phyloP scores from a whole-genome alignment of 352 stramenopile species.

The Thraustotheca clavata region DNA sequence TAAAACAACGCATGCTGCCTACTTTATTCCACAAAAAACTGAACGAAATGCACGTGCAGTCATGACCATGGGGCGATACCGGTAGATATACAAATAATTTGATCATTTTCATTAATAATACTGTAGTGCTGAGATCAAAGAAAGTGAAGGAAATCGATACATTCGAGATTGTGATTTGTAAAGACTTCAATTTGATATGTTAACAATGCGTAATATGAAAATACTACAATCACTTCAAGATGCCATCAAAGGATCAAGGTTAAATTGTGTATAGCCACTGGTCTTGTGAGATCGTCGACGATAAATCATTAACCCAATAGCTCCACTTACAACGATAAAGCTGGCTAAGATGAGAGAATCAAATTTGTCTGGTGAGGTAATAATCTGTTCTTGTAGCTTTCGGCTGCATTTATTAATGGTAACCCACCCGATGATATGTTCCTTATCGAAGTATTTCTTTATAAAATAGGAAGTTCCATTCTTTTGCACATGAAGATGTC shows the following conservation, averaged over 20 bases:
- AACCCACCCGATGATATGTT: neutral
- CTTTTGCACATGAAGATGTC: neutral
- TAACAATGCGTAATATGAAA: neutral
- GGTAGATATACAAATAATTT: constrained; percentile 28
- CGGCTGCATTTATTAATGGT: neutral
- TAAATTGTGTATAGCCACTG: neutral
- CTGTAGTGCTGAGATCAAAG: constrained; percentile 76
- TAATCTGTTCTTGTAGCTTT: too few species aligned
- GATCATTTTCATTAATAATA: neutral
- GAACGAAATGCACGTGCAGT: constrained; percentile 45
- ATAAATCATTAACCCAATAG: too few species aligned
- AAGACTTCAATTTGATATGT: constrained; percentile 12
- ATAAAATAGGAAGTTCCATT: neutral
- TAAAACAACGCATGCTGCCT: constrained; percentile 22
- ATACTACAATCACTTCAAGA: too few species aligned
- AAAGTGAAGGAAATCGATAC: constrained; percentile 83
- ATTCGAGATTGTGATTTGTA: constrained; percentile 79
- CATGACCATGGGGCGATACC: constrained; percentile 76
- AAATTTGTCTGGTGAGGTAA: too few species aligned
- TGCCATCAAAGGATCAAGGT: too few species aligned
- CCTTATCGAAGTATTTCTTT: neutral
- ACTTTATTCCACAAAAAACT: constrained; percentile 10
- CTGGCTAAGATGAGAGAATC: too few species aligned
- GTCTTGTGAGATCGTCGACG: neutral
- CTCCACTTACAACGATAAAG: too few species aligned